Evolutionary conservation across 768 basidiomycete genomes (phyloP).

Genomic region (Leccinum uliginosum): DNA sequence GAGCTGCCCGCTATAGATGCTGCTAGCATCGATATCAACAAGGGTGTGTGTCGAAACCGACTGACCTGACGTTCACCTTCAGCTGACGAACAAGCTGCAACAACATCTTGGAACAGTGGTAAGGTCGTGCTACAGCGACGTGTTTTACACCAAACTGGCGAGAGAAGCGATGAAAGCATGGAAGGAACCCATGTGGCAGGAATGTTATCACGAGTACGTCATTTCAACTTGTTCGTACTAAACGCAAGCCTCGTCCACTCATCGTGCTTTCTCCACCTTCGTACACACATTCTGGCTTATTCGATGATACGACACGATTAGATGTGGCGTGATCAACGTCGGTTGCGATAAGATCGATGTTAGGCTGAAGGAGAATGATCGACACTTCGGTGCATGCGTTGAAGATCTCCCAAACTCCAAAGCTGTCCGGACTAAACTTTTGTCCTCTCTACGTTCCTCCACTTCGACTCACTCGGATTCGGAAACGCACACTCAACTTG

Average conservation of each 20-base stretch:
- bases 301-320: not conserved
- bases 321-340: slow-evolving; percentile 27
- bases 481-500: not conserved
- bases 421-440: slow-evolving; percentile 17
- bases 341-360: slow-evolving; percentile 40
- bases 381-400: slow-evolving; percentile 49
- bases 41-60: slow-evolving; percentile 13
- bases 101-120: slow-evolving; percentile 47
- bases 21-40: slow-evolving; percentile 57
- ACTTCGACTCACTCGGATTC: not conserved
- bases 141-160: slow-evolving; percentile 65
- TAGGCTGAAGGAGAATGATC: slow-evolving; percentile 60
- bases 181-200: slow-evolving; percentile 68
- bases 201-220: slow-evolving; percentile 78
- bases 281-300: not conserved
- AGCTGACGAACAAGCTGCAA: not conserved
- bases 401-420: slow-evolving; percentile 20
- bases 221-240: not conserved
- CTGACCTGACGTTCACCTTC: too few relatives aligned
- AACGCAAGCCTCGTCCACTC: not conserved
- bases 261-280: not conserved
- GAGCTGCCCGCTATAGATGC: slow-evolving; percentile 78
- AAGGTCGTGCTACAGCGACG: slow-evolving; percentile 67
- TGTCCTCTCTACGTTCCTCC: slow-evolving; percentile 5
- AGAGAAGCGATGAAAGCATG: slow-evolving; percentile 74